Conservation (phyloP, 768 basidiomycete species). For the Mrakia gelida region DNA sequence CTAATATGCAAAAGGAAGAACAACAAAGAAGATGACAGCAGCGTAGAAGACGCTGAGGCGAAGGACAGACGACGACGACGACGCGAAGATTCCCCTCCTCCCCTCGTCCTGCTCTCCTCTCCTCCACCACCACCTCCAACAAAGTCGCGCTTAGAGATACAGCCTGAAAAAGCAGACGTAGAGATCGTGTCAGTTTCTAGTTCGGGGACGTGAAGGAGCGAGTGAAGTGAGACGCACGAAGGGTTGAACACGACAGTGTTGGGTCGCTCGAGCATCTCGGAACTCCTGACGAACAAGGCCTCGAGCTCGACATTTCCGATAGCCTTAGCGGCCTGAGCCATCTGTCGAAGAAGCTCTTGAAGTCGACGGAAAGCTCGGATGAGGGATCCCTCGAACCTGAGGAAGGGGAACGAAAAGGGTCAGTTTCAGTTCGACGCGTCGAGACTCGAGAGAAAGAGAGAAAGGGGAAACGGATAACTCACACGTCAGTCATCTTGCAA, state of each 20-base stretch:
- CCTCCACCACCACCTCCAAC: too few relatives aligned
- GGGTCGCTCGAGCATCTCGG: slow-evolving; percentile 87
- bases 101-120: too few relatives aligned
- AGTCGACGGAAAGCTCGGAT: slow-evolving; percentile 94
- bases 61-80: too few relatives aligned
- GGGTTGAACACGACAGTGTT: slow-evolving; percentile 65
- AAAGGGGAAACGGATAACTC: neutral
- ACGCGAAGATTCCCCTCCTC: too few relatives aligned
- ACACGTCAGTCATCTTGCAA: slow-evolving; percentile 59
- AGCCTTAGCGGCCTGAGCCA: slow-evolving; percentile 91
- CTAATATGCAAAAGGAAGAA: too few relatives aligned
- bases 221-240: slow-evolving; percentile 31
- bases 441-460: neutral
- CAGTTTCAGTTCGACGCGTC: neutral
- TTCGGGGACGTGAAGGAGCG: neutral
- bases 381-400: slow-evolving; percentile 93
- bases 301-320: slow-evolving; percentile 92
- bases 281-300: slow-evolving; percentile 85
- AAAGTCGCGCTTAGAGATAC: too few relatives aligned
- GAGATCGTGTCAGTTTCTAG: neutral
- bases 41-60: too few relatives aligned
- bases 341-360: slow-evolving; percentile 90
- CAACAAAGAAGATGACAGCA: too few relatives aligned
- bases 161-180: too few relatives aligned
- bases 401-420: slow-evolving; percentile 62